These are phyloP conservation scores for Kandelia obovata DNA, from an alignment of 345 rosid species.

Conservation along the genomic window DNA sequence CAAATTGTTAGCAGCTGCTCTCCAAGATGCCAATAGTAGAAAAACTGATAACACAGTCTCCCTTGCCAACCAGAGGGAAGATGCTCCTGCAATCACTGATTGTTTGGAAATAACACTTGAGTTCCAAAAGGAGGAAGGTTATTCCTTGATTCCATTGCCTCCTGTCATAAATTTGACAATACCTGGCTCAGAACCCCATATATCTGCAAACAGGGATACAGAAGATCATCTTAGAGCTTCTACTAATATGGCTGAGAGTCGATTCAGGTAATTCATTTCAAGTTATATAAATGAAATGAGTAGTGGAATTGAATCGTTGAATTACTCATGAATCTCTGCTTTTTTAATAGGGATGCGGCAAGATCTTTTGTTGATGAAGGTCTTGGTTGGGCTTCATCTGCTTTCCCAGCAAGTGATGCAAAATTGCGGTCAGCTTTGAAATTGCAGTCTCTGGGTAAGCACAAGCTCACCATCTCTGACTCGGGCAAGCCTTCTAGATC, in stretches of 20 bases:
- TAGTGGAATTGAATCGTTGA: constrained; percentile 3
- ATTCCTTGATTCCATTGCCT: constrained; percentile 45
- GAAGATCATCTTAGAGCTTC: constrained; percentile 42
- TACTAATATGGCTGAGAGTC: constrained; percentile 53
- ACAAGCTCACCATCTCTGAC: constrained; percentile 54
- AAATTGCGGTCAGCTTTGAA: constrained; percentile 48
- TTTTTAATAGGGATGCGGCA: constrained; percentile 56
- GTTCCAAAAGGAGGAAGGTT: constrained; percentile 47
- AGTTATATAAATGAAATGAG: background rate
- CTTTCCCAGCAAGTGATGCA: constrained; percentile 55
- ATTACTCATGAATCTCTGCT: constrained; percentile 10
- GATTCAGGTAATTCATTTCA: constrained; percentile 54
- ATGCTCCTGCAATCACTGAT: constrained; percentile 36
- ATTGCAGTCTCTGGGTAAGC: constrained; percentile 66
- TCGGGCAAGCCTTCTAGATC: constrained; percentile 53
- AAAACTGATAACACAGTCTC: constrained; percentile 35
- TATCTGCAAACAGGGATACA: constrained; percentile 28
- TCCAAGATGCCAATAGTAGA: constrained; percentile 49
- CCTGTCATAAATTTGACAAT: constrained; percentile 53
- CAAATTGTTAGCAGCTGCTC: constrained; percentile 64
- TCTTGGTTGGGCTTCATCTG: constrained; percentile 58
- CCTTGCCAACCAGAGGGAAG: constrained; percentile 39
- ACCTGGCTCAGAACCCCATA: constrained; percentile 37
- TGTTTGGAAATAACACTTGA: constrained; percentile 67
- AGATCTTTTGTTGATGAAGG: constrained; percentile 54